Evolutionary conservation across 441 rosid genomes (phyloP).

Genomic region (Erysimum pusillum): DNA sequence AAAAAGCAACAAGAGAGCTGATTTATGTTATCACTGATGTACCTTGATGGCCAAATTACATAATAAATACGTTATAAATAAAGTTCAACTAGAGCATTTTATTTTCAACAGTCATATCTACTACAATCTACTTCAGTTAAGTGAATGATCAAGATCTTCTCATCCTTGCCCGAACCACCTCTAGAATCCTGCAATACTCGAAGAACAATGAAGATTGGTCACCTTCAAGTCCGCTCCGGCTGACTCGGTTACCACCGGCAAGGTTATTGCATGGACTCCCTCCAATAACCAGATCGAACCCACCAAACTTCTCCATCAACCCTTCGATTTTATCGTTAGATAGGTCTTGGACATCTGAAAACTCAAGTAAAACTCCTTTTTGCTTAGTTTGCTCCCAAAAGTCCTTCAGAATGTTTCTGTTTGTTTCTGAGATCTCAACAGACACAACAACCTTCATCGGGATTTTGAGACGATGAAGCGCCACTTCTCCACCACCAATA

Average conservation of each 20-base stretch:
- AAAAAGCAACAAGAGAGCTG: background rate
- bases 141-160: background rate
- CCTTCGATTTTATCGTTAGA: slow-evolving; percentile 55
- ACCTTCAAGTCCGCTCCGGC: slow-evolving; percentile 83
- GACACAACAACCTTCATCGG: slow-evolving; percentile 75
- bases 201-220: slow-evolving; percentile 77
- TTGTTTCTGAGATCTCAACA: slow-evolving; percentile 75
- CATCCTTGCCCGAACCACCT: slow-evolving; percentile 52
- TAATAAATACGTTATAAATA: background rate
- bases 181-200: slow-evolving; percentile 74
- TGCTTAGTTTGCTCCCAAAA: slow-evolving; percentile 97
- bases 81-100: slow-evolving; percentile 3
- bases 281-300: slow-evolving; percentile 84
- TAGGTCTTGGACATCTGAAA: slow-evolving; percentile 62
- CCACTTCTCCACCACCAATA: slow-evolving; percentile 95
- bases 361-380: slow-evolving; percentile 62
- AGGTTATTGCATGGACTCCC: slow-evolving; percentile 96
- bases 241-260: slow-evolving; percentile 78
- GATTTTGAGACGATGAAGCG: slow-evolving; percentile 80
- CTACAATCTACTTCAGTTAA: background rate
- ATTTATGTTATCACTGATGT: background rate
- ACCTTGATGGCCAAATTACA: background rate
- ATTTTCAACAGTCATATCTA: background rate
- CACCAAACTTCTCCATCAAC: slow-evolving; percentile 65
- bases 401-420: slow-evolving; percentile 61